Evolutionary conservation across 345 rosid species (phyloP).

Genomic region (Aquilaria yunnanensis): DNA sequence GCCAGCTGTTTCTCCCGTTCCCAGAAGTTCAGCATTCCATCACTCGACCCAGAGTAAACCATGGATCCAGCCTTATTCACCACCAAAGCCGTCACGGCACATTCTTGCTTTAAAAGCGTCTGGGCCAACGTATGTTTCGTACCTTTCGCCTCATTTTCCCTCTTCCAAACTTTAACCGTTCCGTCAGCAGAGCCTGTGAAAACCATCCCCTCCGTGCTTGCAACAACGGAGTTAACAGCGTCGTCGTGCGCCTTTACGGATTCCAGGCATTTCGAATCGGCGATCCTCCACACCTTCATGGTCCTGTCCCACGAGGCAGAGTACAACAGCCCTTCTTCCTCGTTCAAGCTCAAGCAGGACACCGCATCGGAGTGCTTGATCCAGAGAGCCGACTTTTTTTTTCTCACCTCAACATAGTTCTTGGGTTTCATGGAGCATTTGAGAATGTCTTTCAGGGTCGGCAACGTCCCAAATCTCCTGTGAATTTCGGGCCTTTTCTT

Average conservation of each 20-base stretch:
- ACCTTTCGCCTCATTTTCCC: conserved; percentile 45
- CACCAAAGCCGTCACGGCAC: conserved; percentile 83
- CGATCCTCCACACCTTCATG: conserved; percentile 82
- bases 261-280: conserved; percentile 85
- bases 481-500: conserved; percentile 59
- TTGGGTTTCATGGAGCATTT: conserved; percentile 83
- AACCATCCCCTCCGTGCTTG: conserved; percentile 42
- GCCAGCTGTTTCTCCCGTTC: conserved; percentile 60
- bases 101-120: conserved; percentile 70
- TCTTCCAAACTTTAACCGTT: conserved; percentile 80
- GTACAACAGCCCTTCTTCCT: conserved; percentile 60
- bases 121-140: conserved; percentile 53
- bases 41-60: conserved; percentile 84
- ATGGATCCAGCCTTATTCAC: conserved; percentile 38
- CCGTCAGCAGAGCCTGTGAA: conserved; percentile 96
- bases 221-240: conserved; percentile 77
- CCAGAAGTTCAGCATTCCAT: conserved; percentile 85
- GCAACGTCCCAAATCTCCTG: conserved; percentile 77
- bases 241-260: conserved; percentile 87
- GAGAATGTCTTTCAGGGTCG: conserved; percentile 79
- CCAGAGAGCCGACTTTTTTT: conserved; percentile 70
- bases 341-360: conserved; percentile 71
- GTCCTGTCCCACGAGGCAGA: conserved; percentile 96
- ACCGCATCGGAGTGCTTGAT: conserved; percentile 91
- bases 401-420: conserved; percentile 70